Conservation (phyloP, 371 early-diverging fungal genomes). For the Rhizopus arrhizus region DNA sequence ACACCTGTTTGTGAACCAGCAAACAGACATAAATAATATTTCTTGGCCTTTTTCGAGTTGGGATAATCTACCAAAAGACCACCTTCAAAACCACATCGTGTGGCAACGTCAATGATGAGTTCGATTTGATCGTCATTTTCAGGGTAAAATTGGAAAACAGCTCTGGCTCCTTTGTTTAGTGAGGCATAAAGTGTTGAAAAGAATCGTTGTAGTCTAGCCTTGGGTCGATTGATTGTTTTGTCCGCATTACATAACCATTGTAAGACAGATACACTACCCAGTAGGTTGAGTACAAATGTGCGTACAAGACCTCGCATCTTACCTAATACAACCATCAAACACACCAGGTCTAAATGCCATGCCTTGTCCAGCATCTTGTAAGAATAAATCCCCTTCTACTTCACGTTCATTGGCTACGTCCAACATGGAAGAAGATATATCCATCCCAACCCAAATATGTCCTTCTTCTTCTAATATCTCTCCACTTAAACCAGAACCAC, state of each 20-base stretch:
- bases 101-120: slow-evolving; percentile 86
- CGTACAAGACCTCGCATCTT: background rate
- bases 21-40: slow-evolving; percentile 95
- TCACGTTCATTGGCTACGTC: slow-evolving; percentile 80
- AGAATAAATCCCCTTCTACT: slow-evolving; percentile 89
- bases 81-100: slow-evolving; percentile 94
- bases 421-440: slow-evolving; percentile 95
- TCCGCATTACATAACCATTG: slow-evolving; percentile 99
- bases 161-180: slow-evolving; percentile 87
- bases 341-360: slow-evolving; percentile 94
- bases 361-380: slow-evolving; percentile 97
- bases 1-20: slow-evolving; percentile 76
- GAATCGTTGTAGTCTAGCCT: slow-evolving; percentile 84
- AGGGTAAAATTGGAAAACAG: slow-evolving; percentile 99
- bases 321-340: slow-evolving; percentile 97
- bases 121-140: slow-evolving; percentile 96
- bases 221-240: slow-evolving; percentile 81
- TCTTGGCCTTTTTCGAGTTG: slow-evolving; percentile 95
- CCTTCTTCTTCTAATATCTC: slow-evolving; percentile 94
- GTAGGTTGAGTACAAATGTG: background rate
- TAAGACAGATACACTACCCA: slow-evolving; percentile 87
- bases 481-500: slow-evolving; percentile 78
- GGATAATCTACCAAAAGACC: slow-evolving; percentile 98
- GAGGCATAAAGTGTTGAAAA: slow-evolving; percentile 92
- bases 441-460: slow-evolving; percentile 96